These are phyloP conservation scores for Curvularia sp. DNA, from an alignment of 2,329 filamentous ascomycete genomes.

Conservation along the genomic window DNA sequence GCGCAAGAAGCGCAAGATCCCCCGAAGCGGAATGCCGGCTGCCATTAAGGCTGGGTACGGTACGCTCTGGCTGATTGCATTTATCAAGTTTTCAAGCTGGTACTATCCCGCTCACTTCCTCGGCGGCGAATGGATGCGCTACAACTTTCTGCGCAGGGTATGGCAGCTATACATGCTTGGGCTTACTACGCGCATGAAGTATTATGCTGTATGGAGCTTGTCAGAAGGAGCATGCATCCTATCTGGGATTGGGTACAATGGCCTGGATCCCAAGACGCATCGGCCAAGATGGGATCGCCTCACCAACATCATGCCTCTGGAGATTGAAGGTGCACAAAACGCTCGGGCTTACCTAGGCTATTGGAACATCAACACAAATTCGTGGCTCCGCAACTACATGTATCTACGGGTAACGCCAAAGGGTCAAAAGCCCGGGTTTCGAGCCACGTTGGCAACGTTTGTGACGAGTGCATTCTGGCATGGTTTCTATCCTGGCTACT, in stretches of 20 bases:
- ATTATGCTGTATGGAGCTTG: constrained; percentile 94
- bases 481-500: constrained; percentile 97
- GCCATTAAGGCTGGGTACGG: constrained; percentile 76
- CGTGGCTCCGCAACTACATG: constrained; percentile 94
- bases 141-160: constrained; percentile 74
- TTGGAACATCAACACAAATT: constrained; percentile 99
- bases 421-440: constrained; percentile 95
- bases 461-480: constrained; percentile 96
- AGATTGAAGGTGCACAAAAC: constrained; percentile 90
- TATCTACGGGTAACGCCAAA: constrained; percentile 94
- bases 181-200: constrained; percentile 84
- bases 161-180: constrained; percentile 85
- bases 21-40: constrained; percentile 86
- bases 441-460: constrained; percentile 93
- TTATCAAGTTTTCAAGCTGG: constrained; percentile 73
- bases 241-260: constrained; percentile 91
- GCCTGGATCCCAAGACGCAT: constrained; percentile 82
- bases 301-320: constrained; percentile 85
- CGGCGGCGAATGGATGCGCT: constrained; percentile 69
- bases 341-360: constrained; percentile 87
- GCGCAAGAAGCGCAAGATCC: constrained; percentile 89
- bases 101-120: constrained; percentile 72
- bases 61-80: constrained; percentile 78
- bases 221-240: constrained; percentile 95
- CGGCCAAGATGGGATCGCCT: constrained; percentile 89